These are phyloP conservation scores for Apiospora aurea DNA, from an alignment of 2,329 filamentous ascomycete species.

Conservation along the genomic window DNA sequence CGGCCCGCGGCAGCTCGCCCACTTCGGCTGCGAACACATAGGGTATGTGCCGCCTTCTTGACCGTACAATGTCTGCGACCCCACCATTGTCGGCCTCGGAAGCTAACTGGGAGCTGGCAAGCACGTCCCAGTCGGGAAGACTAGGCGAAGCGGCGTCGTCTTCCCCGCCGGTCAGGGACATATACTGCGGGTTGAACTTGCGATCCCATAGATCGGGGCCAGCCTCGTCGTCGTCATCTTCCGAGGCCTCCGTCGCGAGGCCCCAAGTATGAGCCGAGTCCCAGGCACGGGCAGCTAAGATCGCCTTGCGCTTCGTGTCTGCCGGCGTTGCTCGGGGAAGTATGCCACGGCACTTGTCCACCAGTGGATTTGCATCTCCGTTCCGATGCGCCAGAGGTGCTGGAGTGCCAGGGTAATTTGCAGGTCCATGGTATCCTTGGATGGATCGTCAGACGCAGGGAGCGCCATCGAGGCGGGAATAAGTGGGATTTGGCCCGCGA, in stretches of 20 bases:
- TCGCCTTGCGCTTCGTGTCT: slow-evolving; percentile 43
- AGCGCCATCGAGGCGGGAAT: slow-evolving; percentile 80
- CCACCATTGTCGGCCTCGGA: slow-evolving; percentile 44
- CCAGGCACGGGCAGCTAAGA: slow-evolving; percentile 58
- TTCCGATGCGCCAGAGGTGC: slow-evolving; percentile 85
- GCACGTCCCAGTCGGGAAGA: slow-evolving; percentile 60
- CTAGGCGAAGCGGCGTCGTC: slow-evolving; percentile 38
- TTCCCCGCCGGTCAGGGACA: slow-evolving; percentile 47
- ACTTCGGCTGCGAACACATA: slow-evolving; percentile 81
- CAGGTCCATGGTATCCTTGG: slow-evolving; percentile 51
- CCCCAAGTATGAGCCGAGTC: slow-evolving; percentile 48
- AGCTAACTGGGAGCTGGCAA: slow-evolving; percentile 39
- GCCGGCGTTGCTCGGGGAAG: slow-evolving; percentile 55
- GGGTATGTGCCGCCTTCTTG: slow-evolving; percentile 53
- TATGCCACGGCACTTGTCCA: slow-evolving; percentile 82
- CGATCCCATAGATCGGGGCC: slow-evolving; percentile 74
- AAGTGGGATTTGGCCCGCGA: slow-evolving; percentile 93
- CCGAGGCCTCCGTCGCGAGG: slow-evolving; percentile 41
- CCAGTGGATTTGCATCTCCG: slow-evolving; percentile 73
- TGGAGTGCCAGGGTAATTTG: slow-evolving; percentile 80
- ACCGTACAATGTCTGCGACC: slow-evolving; percentile 32
- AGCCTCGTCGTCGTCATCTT: slow-evolving; percentile 56
- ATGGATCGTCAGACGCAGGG: slow-evolving; percentile 42
- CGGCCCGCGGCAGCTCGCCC: slow-evolving; percentile 74
- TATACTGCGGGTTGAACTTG: slow-evolving; percentile 62